These are phyloP conservation scores for Zopfia rhizophila DNA, from an alignment of 2,329 filamentous ascomycete genomes.

Conservation along the genomic window DNA sequence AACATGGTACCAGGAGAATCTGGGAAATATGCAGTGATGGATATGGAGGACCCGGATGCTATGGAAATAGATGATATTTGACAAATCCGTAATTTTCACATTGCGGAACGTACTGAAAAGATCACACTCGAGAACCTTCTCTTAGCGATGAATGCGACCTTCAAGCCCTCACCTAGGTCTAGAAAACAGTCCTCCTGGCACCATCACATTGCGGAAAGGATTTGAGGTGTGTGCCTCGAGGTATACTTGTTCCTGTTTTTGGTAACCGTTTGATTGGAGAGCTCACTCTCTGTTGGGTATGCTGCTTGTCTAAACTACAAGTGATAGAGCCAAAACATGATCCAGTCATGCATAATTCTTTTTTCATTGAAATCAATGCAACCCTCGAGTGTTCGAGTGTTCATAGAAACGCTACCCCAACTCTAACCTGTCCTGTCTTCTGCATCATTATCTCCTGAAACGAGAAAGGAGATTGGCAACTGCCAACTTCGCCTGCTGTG, in stretches of 20 bases:
- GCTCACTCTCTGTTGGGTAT: slow-evolving; percentile 12
- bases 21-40: neutral
- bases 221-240: neutral
- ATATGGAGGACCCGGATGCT: slow-evolving; percentile 64
- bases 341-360: slow-evolving; percentile 38
- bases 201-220: no score
- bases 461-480: slow-evolving; percentile 38
- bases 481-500: slow-evolving; percentile 43
- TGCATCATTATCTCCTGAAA: slow-evolving; percentile 34
- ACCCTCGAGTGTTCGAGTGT: neutral
- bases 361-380: slow-evolving; percentile 1
- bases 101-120: no score
- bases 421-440: neutral
- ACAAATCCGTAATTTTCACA: no score
- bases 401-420: neutral
- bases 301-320: slow-evolving; percentile 13
- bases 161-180: no score
- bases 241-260: no score
- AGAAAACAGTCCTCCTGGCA: no score
- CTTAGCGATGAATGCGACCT: no score
- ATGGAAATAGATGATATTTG: slow-evolving; percentile 79
- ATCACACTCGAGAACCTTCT: no score
- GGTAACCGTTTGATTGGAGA: neutral
- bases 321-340: slow-evolving; percentile 27
- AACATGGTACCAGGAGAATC: neutral